Base-by-base conservation (phyloP, 331 rosid genomes). In the Rosa hybrid region DNA sequence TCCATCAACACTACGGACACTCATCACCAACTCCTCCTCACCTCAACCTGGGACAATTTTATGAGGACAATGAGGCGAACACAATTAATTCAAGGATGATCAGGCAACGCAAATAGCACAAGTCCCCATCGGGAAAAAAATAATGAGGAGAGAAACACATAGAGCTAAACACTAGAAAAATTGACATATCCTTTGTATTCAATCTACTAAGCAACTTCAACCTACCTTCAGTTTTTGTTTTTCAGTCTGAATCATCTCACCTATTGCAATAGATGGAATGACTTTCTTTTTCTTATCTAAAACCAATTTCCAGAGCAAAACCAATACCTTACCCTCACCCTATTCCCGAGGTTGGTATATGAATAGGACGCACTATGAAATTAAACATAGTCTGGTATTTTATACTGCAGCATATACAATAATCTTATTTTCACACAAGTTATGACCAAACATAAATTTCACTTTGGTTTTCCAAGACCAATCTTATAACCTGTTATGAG, bases 391-490 rank as follows among this genome's bases (percentile, higher is more conserved):
- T 30, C 60, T 72, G 63, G 44, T 50, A 25, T 11, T 30, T 16
- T 2, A 34, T 2, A 53, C 18, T 10, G 65, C 77, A 1, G 30
- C 65, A 27, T 27, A 72, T 42, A 6, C 34, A 34, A 0, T 72
- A 30, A 30, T 51, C 62, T 25, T 16, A 23, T 10, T 71, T 21
- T 23, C 16, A 71, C 41, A 23, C 21, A 23, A 49, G 45, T 7
- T 46, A 72, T 48, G 5, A 56, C 30, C 17, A 20, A 53, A 51
- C 14, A 73, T 11, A 8, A 34, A 30, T 16, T 12, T 34, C 49
- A 30, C 17, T 54, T 20, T 73, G 38, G 67, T 74, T 38, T 73
- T 53, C 49, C 39, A 30, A 60, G 57, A 51, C 77, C 63, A 16
- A 34, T 73, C 48, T 27, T 5, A 60, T 6, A 13, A 53, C 38